Conservation (phyloP, 768 basidiomycete species). For the Arthromyces matolae region DNA sequence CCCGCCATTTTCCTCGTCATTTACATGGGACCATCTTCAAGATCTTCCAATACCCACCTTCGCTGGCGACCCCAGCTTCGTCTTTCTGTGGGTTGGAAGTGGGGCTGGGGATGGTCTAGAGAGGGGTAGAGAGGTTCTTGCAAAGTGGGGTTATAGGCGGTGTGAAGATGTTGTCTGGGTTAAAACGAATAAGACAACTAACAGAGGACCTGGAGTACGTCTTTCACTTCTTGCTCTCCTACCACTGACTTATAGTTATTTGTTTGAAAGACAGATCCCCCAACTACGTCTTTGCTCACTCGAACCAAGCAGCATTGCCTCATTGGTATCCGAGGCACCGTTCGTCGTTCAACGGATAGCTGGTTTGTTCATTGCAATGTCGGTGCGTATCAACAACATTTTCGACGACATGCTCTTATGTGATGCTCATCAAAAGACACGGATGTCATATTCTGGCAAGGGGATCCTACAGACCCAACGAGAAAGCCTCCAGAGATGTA, state of each 20-base stretch:
- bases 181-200: conserved; percentile 76
- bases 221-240: not conserved
- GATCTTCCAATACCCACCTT: conserved; percentile 78
- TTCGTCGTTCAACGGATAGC: conserved; percentile 88
- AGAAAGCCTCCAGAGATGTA: conserved; percentile 95
- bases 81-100: conserved; percentile 95
- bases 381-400: conserved; percentile 44
- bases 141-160: conserved; percentile 90
- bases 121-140: conserved; percentile 83
- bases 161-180: conserved; percentile 99
- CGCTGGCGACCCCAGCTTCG: conserved; percentile 88
- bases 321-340: conserved; percentile 96
- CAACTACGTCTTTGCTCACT: conserved; percentile 81
- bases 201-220: conserved; percentile 73
- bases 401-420: conserved; percentile 12
- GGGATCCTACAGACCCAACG: conserved; percentile 78
- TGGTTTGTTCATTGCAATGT: conserved; percentile 99
- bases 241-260: conserved; percentile 7
- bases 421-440: conserved; percentile 55
- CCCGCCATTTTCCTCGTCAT: conserved; percentile 84
- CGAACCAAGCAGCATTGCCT: conserved; percentile 95
- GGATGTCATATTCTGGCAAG: conserved; percentile 96
- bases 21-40: conserved; percentile 82
- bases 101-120: conserved; percentile 90
- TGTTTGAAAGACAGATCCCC: conserved; percentile 65